Base-by-base conservation (phyloP, 2,329 filamentous ascomycete genomes). In the Penicillium sp. region DNA sequence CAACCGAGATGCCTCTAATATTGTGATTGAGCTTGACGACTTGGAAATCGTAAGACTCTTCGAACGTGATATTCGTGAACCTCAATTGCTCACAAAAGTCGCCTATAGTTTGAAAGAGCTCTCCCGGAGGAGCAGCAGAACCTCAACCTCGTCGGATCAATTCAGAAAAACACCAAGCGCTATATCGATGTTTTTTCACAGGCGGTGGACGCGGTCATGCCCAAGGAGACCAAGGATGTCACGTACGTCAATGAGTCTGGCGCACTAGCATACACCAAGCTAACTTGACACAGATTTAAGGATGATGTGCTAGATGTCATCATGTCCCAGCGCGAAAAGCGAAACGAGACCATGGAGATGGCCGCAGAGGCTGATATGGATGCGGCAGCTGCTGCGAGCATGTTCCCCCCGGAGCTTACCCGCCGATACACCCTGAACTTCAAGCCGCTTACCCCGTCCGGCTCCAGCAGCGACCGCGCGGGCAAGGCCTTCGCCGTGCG, bases 221-320 rank as follows among this genome's bases (percentile, higher is more conserved):
- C 94, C 0, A 79, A 82, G 57, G 87, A 92, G 38, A 88, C 84
- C 13, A 80, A 80, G 48, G 90, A 96, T 60, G 81, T 93, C 61
- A 92, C 83, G 83, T 90, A 80, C 63, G 84, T 68, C 13, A 34
- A 43, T 23, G 5, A 10, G n/a, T 23, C 24, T 29, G 23, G 10
- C 26, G 26, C 13, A 16, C 43, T 24, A 36, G 12, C 13, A 10
- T 18, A 24, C 6, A 9, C n/a, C 45, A 15, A 42, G 46, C 59
- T 70, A 62, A 69, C 60, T 51, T 18, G 6, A 8, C 13, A 33
- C 61, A 90, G 87, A 62, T 97, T 96, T 81, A 97, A 97, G 73
- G 92, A 96, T 67, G 94, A 99, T 73, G 92, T 97, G 9, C 81
- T 99, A 41, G 94, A 99, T 74, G 90, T 99, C 28, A 87, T 99